A percentile compares a stretch with the other conserved stretches of the same genome.
Conservation (phyloP, 2,329 filamentous ascomycete species). For the Ophiostoma populinum region DNA sequence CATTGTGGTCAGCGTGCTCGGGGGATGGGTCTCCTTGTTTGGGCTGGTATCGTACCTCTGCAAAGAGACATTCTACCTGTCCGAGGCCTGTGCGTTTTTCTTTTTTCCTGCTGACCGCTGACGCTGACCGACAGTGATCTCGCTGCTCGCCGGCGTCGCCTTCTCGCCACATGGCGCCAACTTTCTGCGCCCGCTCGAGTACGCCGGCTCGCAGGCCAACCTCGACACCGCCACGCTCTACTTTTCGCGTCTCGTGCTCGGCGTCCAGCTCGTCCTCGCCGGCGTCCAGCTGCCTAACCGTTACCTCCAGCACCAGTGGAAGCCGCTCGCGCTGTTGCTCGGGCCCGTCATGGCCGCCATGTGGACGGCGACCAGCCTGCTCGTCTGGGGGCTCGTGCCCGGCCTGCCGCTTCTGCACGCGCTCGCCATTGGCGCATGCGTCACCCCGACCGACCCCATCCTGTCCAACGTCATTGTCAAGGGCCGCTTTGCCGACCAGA, state of each 20-base stretch:
- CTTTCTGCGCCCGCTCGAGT: slow-evolving; percentile 58
- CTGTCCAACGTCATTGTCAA: slow-evolving; percentile 83
- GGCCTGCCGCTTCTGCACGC: slow-evolving; percentile 59
- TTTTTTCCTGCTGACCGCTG: neutral
- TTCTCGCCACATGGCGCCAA: slow-evolving; percentile 67
- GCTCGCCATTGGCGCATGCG: slow-evolving; percentile 63
- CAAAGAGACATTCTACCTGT: slow-evolving; percentile 82
- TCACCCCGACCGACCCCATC: slow-evolving; percentile 85
- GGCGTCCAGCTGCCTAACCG: slow-evolving; percentile 75
- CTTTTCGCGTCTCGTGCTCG: slow-evolving; percentile 74
- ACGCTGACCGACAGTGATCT: slow-evolving; percentile 45
- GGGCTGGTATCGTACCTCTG: slow-evolving; percentile 76
- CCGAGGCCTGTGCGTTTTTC: slow-evolving; percentile 51
- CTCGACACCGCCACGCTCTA: slow-evolving; percentile 61
- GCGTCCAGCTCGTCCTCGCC: slow-evolving; percentile 76
- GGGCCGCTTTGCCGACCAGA: slow-evolving; percentile 61
- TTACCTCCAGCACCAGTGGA: slow-evolving; percentile 67
- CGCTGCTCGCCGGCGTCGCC: slow-evolving; percentile 57
- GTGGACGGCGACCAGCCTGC: slow-evolving; percentile 68
- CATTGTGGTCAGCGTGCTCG: slow-evolving; percentile 61
- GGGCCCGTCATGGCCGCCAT: slow-evolving; percentile 73
- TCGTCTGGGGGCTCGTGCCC: slow-evolving; percentile 64
- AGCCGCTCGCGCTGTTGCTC: slow-evolving; percentile 53
- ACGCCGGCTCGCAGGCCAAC: slow-evolving; percentile 41
- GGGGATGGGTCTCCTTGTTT: slow-evolving; percentile 81